Conservation (phyloP, 2,329 filamentous ascomycete species). For the Talaromyces amestolkiae region DNA sequence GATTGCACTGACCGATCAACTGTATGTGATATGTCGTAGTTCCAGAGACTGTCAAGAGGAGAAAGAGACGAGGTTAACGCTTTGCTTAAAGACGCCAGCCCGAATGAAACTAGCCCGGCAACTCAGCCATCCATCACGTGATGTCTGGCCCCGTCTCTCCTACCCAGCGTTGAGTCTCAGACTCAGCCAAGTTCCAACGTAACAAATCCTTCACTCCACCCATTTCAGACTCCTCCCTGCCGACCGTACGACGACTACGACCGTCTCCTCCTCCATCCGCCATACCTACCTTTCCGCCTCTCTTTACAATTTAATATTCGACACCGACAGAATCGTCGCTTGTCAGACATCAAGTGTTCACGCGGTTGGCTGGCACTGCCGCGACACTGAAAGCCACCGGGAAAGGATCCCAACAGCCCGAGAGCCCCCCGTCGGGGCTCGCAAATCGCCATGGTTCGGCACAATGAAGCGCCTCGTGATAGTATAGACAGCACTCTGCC, state of each 20-base stretch:
- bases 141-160: neutral
- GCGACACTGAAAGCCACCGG: conserved; percentile 4
- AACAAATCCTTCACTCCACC: conserved; percentile 5
- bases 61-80: neutral
- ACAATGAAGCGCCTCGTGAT: conserved; percentile 30
- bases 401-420: conserved; percentile 2
- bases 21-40: conserved; percentile 1
- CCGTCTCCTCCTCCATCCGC: neutral
- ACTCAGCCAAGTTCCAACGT: neutral
- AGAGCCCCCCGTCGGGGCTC: conserved; percentile 32
- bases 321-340: neutral
- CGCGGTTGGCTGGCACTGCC: conserved; percentile 13
- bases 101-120: neutral
- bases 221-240: neutral
- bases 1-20: neutral
- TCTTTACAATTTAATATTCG: neutral
- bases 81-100: neutral
- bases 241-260: neutral
- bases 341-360: neutral
- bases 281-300: neutral
- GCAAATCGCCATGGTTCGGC: conserved; percentile 41
- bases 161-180: neutral
- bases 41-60: neutral
- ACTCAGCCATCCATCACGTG: conserved; percentile 1
- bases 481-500: conserved; percentile 21